Evolutionary conservation across 768 basidiomycete genomes (phyloP), one percentile per base, ranked within the genome.

Genomic region (Coprinellus micaceus): DNA sequence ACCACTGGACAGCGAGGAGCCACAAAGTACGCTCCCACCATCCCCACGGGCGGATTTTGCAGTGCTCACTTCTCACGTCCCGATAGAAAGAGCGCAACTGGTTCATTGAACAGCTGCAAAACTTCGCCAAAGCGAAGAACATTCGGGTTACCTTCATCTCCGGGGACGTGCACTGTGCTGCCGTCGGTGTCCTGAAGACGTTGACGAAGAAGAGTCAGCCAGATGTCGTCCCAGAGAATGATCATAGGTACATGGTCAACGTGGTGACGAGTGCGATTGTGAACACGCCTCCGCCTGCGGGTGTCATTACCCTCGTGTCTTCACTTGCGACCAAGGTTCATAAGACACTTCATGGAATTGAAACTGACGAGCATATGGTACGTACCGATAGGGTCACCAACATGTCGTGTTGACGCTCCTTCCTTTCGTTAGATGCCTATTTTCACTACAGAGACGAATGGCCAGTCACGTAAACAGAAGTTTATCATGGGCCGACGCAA

Each of bases 181-280:
- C 91, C 1, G 90, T 94, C 0, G 90, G 89, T 2, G 69, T 86
- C 2, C 72, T 94, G 60, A 91, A 86, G 70, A 89, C 89, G 1
- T 74, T 88, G 41, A 76, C 73, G 56, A 67, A 64, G 2, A 86
- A 83, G 64, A 76, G 77, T 45, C 72, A 70, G 33, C 66, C 72
- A 2, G 80, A 78, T 45, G 44, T 87, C 5, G 67, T 74, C 2
- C 84, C 91, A 1, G 65, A 69, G 1, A 60, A 69, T 24, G 97
- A 98, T 68, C 74, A 84, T 66, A 83, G 93, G 44, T 97, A 91
- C 69, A 98, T 98, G 94, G 67, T 95, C 46, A 95, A 96, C 61
- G 74, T 94, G 30, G 81, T 92, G 9, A 84, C 90, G 4, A 93
- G 91, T 86, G 96, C 96, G 13, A 98, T 99, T 60, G 96, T 99